Percentiles rank a stretch among this genome's conserved stretches.
These are phyloP conservation scores for Hypsizygus marmoreus DNA, from an alignment of 768 basidiomycete species.

Conservation along the genomic window DNA sequence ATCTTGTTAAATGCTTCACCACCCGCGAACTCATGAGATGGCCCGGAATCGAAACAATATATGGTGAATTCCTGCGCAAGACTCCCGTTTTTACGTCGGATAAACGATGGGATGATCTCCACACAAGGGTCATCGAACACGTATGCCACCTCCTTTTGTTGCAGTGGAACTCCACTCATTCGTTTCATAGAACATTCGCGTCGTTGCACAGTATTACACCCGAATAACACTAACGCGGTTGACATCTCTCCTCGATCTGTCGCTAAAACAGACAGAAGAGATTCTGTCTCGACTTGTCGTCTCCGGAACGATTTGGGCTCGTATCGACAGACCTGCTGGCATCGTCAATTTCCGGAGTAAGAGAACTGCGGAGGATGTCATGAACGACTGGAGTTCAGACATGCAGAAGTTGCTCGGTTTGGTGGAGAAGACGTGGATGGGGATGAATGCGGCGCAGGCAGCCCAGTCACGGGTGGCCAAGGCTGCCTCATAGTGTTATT, in stretches of 20 bases:
- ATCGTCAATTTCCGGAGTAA: conserved; percentile 86
- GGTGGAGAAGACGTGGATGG: conserved; percentile 99
- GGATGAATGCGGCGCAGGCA: conserved; percentile 87
- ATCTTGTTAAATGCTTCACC: conserved; percentile 91
- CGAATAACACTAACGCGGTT: conserved; percentile 85
- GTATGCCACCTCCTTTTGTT: conserved; percentile 47
- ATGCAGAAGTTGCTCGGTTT: conserved; percentile 89
- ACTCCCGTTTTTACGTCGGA: conserved; percentile 79
- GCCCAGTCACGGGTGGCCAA: conserved; percentile 66
- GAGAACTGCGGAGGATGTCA: conserved; percentile 84
- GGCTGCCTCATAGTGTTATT: conserved; percentile 27
- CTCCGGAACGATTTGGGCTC: conserved; percentile 90
- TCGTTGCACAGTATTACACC: conserved; percentile 92
- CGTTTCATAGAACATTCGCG: conserved; percentile 82
- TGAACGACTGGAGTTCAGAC: conserved; percentile 98
- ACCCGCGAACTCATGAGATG: conserved; percentile 95
- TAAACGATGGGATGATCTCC: conserved; percentile 92
- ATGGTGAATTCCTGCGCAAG: conserved; percentile 79
- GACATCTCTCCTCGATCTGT: conserved; percentile 84
- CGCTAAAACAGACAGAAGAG: conserved; percentile 80
- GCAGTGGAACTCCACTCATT: conserved; percentile 5
- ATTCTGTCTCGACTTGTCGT: conserved; percentile 89
- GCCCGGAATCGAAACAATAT: conserved; percentile 89
- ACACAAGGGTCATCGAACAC: conserved; percentile 95
- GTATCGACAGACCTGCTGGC: conserved; percentile 89